These are phyloP conservation scores for Dactylellina haptotyla DNA, from an alignment of 2,329 filamentous ascomycete genomes.

Conservation along the genomic window DNA sequence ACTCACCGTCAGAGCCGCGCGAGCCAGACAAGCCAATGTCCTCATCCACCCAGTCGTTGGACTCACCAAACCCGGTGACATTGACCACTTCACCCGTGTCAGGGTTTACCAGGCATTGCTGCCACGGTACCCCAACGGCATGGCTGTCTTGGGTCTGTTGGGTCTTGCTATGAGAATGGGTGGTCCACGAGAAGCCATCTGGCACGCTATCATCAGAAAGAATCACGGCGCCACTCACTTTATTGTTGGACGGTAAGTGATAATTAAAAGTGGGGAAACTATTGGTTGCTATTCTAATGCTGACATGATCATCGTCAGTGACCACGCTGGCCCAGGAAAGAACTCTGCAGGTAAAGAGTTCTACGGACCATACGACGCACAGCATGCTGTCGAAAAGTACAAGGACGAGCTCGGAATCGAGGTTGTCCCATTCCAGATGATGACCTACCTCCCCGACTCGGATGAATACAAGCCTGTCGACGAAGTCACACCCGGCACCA, in stretches of 20 bases:
- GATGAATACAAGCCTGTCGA: conserved; percentile 97
- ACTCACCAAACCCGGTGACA: conserved; percentile 98
- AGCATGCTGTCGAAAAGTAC: conserved; percentile 96
- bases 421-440: conserved; percentile 99
- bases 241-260: conserved; percentile 77
- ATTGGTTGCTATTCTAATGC: neutral
- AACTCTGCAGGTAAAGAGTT: conserved; percentile 97
- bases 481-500: conserved; percentile 82
- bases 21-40: conserved; percentile 95
- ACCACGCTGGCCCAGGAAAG: conserved; percentile 97
- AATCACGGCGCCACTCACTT: conserved; percentile 99
- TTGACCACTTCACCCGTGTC: conserved; percentile 99
- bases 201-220: conserved; percentile 99
- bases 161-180: conserved; percentile 99
- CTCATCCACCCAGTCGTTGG: conserved; percentile 99
- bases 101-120: conserved; percentile 98
- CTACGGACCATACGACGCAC: conserved; percentile 97
- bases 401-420: conserved; percentile 95
- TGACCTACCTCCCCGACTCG: conserved; percentile 96
- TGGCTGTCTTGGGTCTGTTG: conserved; percentile 94
- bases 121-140: conserved; percentile 96
- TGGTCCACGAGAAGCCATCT: conserved; percentile 96
- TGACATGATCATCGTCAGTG: conserved; percentile 65
- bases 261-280: neutral
- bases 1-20: conserved; percentile 94